Evolutionary conservation across 139 green algal genomes (phyloP), one percentile per base, ranked within the genome.

Genomic region (Chloropicon primus): DNA sequence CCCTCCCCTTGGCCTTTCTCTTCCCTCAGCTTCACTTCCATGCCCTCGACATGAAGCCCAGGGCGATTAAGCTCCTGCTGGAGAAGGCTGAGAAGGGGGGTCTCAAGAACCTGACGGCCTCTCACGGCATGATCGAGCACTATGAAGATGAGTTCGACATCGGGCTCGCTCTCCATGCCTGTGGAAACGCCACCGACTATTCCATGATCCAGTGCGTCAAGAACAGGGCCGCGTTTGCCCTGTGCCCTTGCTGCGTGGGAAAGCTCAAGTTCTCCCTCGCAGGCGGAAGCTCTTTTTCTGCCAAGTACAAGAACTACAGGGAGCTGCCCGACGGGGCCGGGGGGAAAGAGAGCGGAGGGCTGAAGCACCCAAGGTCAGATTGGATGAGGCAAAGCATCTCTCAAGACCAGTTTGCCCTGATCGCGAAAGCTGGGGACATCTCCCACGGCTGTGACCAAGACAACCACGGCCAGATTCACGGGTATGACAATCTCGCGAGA

Each of bases 241-340:
- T 90, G 71, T 89, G 80, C 79, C 90, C 90, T 24, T 94, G 90
- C 77, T 94, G 90, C 78, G 84, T 94, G 5, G 90, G 90, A 74
- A 88, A 87, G 83, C 80, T 93, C 17, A 88, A 90, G 84, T 91
- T 89, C 72, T 88, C 81, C 0, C 25, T 91, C 73, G 25, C 75
- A 0, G 88, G 88, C 1, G 88, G 88, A 27, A 84, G 74, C 76
- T 85, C 78, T 26, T 92, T 92, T 76, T 80, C 74, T 41, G 17
- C 21, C 81, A 87, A 76, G 79, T 78, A 1, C 78, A 77, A 1
- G 26, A 24, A 25, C 27, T 85, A 76, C 79, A 78, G 1, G 75
- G 83, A 0, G 78, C 79, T 27, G 71, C 62, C 22, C 5, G 22
- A 24, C 2, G 22, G 21, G 26, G 73, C 25, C 21, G 26, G 0